These are phyloP conservation scores for Aspergillus egyptiacus DNA, from an alignment of 495 filamentous ascomycete genomes.

Conservation along the genomic window DNA sequence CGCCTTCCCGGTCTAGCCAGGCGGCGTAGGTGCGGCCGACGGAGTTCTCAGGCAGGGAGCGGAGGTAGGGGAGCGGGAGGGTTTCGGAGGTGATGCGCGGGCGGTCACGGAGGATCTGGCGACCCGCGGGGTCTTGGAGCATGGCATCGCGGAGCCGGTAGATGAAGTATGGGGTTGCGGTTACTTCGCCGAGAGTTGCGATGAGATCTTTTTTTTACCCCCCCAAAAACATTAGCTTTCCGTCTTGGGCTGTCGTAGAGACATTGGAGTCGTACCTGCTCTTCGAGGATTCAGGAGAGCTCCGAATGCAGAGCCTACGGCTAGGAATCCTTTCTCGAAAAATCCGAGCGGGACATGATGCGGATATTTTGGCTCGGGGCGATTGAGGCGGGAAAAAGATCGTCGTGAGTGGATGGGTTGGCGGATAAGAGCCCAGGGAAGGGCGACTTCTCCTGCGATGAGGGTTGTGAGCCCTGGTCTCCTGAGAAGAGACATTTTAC, in stretches of 20 bases:
- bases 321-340: constrained; percentile 69
- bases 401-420: constrained; percentile 21
- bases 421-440: constrained; percentile 1
- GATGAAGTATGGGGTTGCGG: constrained; percentile 92
- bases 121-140: constrained; percentile 77
- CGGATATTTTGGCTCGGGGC: constrained; percentile 69
- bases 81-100: constrained; percentile 81
- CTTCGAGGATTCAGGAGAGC: constrained; percentile 75
- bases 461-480: constrained; percentile 18
- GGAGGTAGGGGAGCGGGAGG: constrained; percentile 64
- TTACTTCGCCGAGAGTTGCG: constrained; percentile 86
- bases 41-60: constrained; percentile 61
- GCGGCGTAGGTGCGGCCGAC: constrained; percentile 79
- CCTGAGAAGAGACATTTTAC: constrained; percentile 31
- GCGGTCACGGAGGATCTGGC: constrained; percentile 83
- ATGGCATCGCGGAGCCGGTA: constrained; percentile 86
- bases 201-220: no score
- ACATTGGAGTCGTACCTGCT: constrained; percentile 47
- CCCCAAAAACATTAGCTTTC: no score
- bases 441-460: constrained; percentile 18
- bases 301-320: constrained; percentile 74
- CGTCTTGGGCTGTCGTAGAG: neutral
- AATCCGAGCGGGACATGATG: constrained; percentile 85
- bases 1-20: constrained; percentile 90
- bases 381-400: constrained; percentile 69